Evolutionary conservation across 768 basidiomycete genomes (phyloP).

Genomic region (Pleurotus sapidus): DNA sequence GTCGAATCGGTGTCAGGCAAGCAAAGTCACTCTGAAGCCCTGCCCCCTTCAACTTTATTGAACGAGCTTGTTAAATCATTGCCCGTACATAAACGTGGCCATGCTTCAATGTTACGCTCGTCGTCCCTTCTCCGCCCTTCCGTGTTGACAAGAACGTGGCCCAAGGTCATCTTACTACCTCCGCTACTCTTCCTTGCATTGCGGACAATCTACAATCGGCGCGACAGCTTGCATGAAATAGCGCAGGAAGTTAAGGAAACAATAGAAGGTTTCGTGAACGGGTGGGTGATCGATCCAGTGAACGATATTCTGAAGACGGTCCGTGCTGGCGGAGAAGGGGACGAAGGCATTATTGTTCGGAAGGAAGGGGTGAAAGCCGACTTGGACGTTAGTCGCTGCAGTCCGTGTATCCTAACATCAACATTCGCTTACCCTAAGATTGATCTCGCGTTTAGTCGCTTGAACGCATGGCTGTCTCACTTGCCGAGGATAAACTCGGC

Average conservation of each 20-base stretch:
- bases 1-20: constrained; percentile 7
- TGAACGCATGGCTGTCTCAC: constrained; percentile 86
- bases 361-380: constrained; percentile 84
- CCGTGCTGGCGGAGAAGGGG: constrained; percentile 66
- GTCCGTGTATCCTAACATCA: background rate
- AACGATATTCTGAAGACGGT: constrained; percentile 80
- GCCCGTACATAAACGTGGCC: constrained; percentile 24
- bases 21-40: background rate
- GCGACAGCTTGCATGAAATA: constrained; percentile 53
- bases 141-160: constrained; percentile 73
- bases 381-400: constrained; percentile 54
- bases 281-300: constrained; percentile 88
- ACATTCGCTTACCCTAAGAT: background rate
- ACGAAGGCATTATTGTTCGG: constrained; percentile 67
- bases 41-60: background rate
- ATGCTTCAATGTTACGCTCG: constrained; percentile 23
- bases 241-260: constrained; percentile 65
- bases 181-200: constrained; percentile 55
- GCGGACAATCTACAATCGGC: constrained; percentile 53
- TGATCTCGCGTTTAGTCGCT: constrained; percentile 57
- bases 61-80: constrained; percentile 19
- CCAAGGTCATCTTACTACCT: constrained; percentile 74
- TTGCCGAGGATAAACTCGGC: constrained; percentile 78
- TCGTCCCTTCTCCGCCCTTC: constrained; percentile 63
- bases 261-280: constrained; percentile 64